Evolutionary conservation across 306 rosid species (phyloP).

Genomic region (Malus sylvestris): DNA sequence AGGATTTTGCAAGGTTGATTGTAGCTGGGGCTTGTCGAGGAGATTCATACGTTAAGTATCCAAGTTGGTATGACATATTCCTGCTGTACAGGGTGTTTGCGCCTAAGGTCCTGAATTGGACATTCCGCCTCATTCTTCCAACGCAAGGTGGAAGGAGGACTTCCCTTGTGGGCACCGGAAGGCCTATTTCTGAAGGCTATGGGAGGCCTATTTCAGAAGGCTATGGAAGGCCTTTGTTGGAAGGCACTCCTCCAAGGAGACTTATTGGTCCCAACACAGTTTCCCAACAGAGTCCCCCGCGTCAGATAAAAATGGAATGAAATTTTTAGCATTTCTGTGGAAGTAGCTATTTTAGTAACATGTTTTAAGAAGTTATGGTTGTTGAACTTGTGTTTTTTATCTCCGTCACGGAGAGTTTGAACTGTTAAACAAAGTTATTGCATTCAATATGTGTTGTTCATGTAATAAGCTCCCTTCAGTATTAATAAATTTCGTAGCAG

Average conservation of each 20-base stretch:
- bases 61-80: slow-evolving; percentile 80
- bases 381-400: not conserved
- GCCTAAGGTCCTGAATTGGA: slow-evolving; percentile 66
- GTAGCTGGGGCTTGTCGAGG: slow-evolving; percentile 75
- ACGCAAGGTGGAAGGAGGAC: slow-evolving; percentile 36
- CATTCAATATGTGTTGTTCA: not conserved
- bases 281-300: slow-evolving; percentile 23
- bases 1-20: slow-evolving; percentile 69
- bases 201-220: slow-evolving; percentile 16
- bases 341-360: not conserved
- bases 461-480: not conserved
- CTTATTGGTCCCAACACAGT: slow-evolving; percentile 21
- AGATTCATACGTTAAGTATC: slow-evolving; percentile 58
- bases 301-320: slow-evolving; percentile 43
- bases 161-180: slow-evolving; percentile 60
- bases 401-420: not conserved
- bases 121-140: slow-evolving; percentile 47
- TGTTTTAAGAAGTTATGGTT: not conserved
- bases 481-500: not conserved
- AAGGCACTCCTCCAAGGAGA: slow-evolving; percentile 38
- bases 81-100: slow-evolving; percentile 58
- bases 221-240: slow-evolving; percentile 22
- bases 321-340: not conserved
- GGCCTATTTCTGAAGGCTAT: slow-evolving; percentile 14
- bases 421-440: not conserved